Conservation (phyloP, 2,329 filamentous ascomycete species). For the Alternaria atra region DNA sequence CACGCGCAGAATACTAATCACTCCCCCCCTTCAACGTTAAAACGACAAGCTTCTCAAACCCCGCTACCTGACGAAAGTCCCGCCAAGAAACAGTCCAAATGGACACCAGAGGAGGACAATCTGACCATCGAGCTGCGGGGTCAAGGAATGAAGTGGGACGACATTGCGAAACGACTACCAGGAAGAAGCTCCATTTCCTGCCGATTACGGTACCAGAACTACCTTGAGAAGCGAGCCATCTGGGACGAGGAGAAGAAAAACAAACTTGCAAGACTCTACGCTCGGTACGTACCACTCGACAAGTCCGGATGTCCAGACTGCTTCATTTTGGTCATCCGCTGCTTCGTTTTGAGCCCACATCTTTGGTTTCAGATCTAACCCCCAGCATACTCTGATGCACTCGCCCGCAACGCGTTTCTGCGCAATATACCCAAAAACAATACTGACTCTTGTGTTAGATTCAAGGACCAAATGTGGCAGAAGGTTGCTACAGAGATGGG, state of each 20-base stretch:
- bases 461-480: conserved; percentile 98
- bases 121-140: conserved; percentile 91
- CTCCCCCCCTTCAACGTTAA: conserved; percentile 48
- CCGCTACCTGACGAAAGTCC: conserved; percentile 48
- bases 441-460: conserved; percentile 64
- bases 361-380: conserved; percentile 14
- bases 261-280: conserved; percentile 91
- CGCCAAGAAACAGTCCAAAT: conserved; percentile 80
- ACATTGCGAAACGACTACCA: conserved; percentile 90
- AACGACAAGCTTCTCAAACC: conserved; percentile 50
- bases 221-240: conserved; percentile 88
- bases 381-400: neutral
- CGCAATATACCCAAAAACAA: conserved; percentile 3
- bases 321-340: conserved; percentile 5
- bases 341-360: conserved; percentile 5
- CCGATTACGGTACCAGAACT: conserved; percentile 95
- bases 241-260: conserved; percentile 99
- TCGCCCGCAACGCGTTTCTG: conserved; percentile 17
- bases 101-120: conserved; percentile 93
- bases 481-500: conserved; percentile 95
- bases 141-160: conserved; percentile 97
- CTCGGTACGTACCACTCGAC: conserved; percentile 70
- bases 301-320: conserved; percentile 16
- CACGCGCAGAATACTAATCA: conserved; percentile 39
- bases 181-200: conserved; percentile 94